A percentile compares a stretch with the other conserved stretches of the same genome.
Evolutionary conservation across 805 yeast species (phyloP).

Genomic region (Scheffersomyces coipomensis): DNA sequence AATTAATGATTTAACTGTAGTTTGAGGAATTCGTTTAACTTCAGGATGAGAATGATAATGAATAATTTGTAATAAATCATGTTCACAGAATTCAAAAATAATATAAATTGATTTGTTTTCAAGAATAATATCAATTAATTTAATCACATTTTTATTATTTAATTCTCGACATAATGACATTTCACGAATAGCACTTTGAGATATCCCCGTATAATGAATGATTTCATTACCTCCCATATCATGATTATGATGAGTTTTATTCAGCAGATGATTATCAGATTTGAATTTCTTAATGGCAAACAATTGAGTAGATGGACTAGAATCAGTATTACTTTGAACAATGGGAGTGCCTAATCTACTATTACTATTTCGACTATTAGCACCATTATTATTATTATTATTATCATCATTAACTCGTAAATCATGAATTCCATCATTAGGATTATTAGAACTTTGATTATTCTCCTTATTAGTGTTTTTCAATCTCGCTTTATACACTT

Average conservation of each 20-base stretch:
- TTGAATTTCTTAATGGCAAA: constrained; percentile 95
- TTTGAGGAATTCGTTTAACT: constrained; percentile 70
- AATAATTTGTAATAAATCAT: constrained; percentile 89
- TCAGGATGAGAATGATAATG: constrained; percentile 94
- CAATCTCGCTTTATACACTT: constrained; percentile 84
- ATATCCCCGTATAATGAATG: constrained; percentile 87
- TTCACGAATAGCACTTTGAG: constrained; percentile 94
- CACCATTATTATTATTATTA: not conserved
- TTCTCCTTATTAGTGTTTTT: constrained; percentile 15
- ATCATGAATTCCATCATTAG: constrained; percentile 7
- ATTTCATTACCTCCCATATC: constrained; percentile 70
- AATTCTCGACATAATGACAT: constrained; percentile 93
- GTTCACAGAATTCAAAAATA: constrained; percentile 96
- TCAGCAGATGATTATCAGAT: constrained; percentile 57
- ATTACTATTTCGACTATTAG: not conserved
- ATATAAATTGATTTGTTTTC: constrained; percentile 89
- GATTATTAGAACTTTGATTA: constrained; percentile 11
- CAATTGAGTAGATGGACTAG: constrained; percentile 25
- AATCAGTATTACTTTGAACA: constrained; percentile 2
- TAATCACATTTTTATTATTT: constrained; percentile 74
- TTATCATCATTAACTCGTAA: not conserved
- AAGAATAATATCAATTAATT: constrained; percentile 75
- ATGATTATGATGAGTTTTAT: constrained; percentile 29
- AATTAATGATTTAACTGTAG: constrained; percentile 76
- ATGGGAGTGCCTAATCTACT: not conserved